These are phyloP conservation scores for Aureobasidium uvarum DNA, from an alignment of 2,329 filamentous ascomycete genomes.

Conservation along the genomic window DNA sequence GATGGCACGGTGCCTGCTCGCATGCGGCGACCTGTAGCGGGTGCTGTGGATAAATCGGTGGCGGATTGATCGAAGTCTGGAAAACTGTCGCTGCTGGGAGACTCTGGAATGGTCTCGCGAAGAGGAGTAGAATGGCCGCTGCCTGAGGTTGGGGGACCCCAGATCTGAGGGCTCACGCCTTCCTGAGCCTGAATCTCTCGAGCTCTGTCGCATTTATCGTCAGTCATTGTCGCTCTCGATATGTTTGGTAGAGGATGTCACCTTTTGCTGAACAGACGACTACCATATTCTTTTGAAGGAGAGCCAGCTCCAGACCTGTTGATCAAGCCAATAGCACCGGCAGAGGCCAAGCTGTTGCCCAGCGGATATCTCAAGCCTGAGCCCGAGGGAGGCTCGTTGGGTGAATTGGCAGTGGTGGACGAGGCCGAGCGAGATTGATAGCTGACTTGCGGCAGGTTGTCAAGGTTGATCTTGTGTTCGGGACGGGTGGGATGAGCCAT, in stretches of 20 bases:
- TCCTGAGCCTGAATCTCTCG: slow-evolving; percentile 97
- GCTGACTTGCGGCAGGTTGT: slow-evolving; percentile 70
- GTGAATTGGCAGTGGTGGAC: slow-evolving; percentile 76
- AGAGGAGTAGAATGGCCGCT: slow-evolving; percentile 95
- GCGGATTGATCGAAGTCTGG: slow-evolving; percentile 79
- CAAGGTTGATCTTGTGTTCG: slow-evolving; percentile 78
- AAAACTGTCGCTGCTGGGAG: slow-evolving; percentile 86
- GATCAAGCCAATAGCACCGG: slow-evolving; percentile 53
- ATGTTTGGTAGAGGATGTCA: slow-evolving; percentile 44
- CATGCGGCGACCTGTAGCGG: slow-evolving; percentile 69
- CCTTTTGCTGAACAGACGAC: slow-evolving; percentile 88
- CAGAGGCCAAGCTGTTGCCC: slow-evolving; percentile 58
- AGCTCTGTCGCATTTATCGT: slow-evolving; percentile 59
- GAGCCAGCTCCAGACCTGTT: slow-evolving; percentile 85
- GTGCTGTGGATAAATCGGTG: slow-evolving; percentile 59
- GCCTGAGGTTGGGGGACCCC: slow-evolving; percentile 93
- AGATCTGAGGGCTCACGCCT: slow-evolving; percentile 70
- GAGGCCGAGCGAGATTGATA: slow-evolving; percentile 72
- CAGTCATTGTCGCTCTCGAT: not conserved
- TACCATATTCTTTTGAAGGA: slow-evolving; percentile 87
- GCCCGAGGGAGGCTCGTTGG: slow-evolving; percentile 67
- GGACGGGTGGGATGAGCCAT: slow-evolving; percentile 81
- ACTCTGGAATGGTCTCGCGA: slow-evolving; percentile 96
- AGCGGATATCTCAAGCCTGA: slow-evolving; percentile 69
- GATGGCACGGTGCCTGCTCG: slow-evolving; percentile 96